Evolutionary conservation across 805 yeast species (phyloP).

Genomic region (Saccharomycopsis fibuligera): DNA sequence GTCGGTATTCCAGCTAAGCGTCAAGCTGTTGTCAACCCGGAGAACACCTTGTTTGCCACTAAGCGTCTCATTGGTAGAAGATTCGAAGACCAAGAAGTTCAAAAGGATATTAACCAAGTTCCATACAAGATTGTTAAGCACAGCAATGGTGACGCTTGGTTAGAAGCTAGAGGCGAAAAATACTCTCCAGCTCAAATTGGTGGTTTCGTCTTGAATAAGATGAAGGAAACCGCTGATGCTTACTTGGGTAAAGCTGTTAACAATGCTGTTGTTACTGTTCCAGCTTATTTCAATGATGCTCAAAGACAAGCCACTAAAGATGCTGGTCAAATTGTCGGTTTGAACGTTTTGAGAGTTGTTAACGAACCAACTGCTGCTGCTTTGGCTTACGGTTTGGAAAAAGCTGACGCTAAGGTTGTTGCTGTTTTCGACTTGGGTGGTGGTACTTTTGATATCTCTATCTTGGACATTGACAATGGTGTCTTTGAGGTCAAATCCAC

Average conservation of each 20-base stretch:
- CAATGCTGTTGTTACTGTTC: constrained; percentile 89
- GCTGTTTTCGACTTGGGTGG: constrained; percentile 98
- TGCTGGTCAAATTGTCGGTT: constrained; percentile 95
- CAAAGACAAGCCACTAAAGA: constrained; percentile 94
- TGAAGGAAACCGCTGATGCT: constrained; percentile 97
- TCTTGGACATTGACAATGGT: constrained; percentile 94
- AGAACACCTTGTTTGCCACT: constrained; percentile 90
- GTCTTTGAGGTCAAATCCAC: constrained; percentile 97
- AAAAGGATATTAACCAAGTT: constrained; percentile 78
- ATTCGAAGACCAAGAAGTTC: constrained; percentile 83
- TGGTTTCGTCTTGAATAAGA: constrained; percentile 87
- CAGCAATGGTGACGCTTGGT: constrained; percentile 94
- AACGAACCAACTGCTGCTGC: constrained; percentile 95
- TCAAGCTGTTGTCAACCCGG: constrained; percentile 92
- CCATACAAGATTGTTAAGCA: constrained; percentile 90
- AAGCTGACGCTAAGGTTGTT: constrained; percentile 68
- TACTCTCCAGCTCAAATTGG: constrained; percentile 97
- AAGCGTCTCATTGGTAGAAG: constrained; percentile 93
- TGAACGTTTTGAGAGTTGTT: constrained; percentile 83
- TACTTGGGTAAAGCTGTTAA: constrained; percentile 80
- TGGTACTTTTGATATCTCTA: constrained; percentile 97
- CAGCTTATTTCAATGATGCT: constrained; percentile 86
- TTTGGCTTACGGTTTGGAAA: constrained; percentile 89
- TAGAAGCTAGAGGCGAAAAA: constrained; percentile 77
- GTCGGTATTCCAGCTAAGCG: constrained; percentile 96